Evolutionary conservation across 1,139 yeast genomes (phyloP), one percentile per base, ranked within the genome.

Genomic region (Sugiyamaella neomexicana): DNA sequence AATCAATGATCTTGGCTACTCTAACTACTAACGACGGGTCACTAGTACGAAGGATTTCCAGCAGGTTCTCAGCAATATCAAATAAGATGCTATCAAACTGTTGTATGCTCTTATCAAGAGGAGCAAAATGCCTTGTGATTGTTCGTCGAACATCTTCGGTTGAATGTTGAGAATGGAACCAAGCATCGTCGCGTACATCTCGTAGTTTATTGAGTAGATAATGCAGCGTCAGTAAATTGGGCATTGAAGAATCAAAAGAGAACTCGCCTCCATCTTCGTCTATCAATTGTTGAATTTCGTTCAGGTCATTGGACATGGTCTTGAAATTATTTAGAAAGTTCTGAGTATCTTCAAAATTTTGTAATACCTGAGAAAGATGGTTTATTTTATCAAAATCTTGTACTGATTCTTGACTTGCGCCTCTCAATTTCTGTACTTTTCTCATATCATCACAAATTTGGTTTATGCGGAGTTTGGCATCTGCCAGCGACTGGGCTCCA

Each of bases 151-250:
- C 81, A 68, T 91, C 97, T 45, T 82, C 86, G 1, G 86, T 80
- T 13, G 70, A 70, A 13, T 42, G 16, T 17, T 68, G 67, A 2
- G 85, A 78, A 63, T 85, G 79, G 47, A 74, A 74, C 55, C 76
- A 75, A 52, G 93, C 78, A 65, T 84, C 88, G 61, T 93, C 98
- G 59, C 79, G 82, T 60, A 91, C 83, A 67, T 90, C 93, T 50
- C 96, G 77, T 12, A 89, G 80, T 65, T 80, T 81, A 42, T 85
- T 85, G 58, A 91, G 75, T 57, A 80, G 75, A 67, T 77, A 86
- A 69, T 93, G 98, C 16, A 88, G 81, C 34, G 76, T 69, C 51
- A 89, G 73, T 38, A 93, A 69, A 60, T 81, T 78, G 7, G 83
- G 80, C 66, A 89, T 76, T 13, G 53, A 36, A 46, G 82, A 78